Evolutionary conservation across 345 rosid species (phyloP).

Genomic region (Lumnitzera racemosa): DNA sequence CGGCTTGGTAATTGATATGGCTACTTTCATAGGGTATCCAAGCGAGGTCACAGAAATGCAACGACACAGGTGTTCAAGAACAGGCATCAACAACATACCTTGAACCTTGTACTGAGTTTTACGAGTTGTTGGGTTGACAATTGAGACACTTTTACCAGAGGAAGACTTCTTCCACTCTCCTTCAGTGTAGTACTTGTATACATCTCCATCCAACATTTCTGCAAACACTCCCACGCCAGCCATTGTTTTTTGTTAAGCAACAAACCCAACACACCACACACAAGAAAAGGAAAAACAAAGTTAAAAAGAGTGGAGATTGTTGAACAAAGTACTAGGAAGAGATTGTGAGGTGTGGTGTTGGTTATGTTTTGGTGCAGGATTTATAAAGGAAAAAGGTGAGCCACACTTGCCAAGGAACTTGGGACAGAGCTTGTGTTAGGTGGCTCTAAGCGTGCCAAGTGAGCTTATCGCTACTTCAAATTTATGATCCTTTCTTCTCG

Average conservation of each 20-base stretch:
- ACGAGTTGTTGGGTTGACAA: conserved; percentile 76
- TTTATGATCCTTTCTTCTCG: no score
- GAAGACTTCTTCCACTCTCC: conserved; percentile 84
- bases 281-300: not conserved
- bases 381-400: conserved; percentile 27
- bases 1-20: no score
- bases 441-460: conserved; percentile 28
- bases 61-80: not conserved
- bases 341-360: conserved; percentile 13
- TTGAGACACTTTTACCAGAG: conserved; percentile 74
- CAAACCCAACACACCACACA: no score
- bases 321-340: not conserved
- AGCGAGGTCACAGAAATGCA: no score
- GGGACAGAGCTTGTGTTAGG: conserved; percentile 7
- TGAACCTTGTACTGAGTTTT: conserved; percentile 92
- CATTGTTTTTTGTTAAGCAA: conserved; percentile 25
- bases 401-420: conserved; percentile 20
- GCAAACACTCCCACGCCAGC: conserved; percentile 74
- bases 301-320: not conserved
- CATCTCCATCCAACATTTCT: conserved; percentile 84
- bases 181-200: conserved; percentile 68
- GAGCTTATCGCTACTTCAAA: not conserved
- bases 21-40: no score
- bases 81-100: conserved; percentile 34
- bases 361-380: not conserved